Conservation (phyloP, 805 yeast species). For the Lipomyces japonicus region DNA sequence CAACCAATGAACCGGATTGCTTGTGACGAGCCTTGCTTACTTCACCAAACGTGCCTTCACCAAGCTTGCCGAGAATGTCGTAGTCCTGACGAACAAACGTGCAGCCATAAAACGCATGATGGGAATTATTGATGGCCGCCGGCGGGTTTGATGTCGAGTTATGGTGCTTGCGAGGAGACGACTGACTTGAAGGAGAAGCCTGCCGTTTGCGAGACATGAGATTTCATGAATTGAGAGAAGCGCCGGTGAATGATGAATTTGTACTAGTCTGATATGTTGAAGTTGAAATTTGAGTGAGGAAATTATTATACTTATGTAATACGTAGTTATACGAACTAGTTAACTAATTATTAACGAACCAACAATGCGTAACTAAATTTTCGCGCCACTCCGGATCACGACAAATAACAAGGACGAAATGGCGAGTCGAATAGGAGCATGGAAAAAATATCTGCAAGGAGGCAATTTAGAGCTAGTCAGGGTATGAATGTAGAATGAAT, state of each 20-base stretch:
- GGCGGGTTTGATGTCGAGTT: too few species aligned
- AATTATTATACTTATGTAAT: too few species aligned
- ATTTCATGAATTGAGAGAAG: not conserved
- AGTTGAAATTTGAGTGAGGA: too few species aligned
- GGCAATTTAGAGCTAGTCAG: conserved; percentile 23
- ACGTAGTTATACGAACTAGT: not conserved
- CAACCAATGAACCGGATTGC: conserved; percentile 61
- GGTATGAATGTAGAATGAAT: conserved; percentile 3
- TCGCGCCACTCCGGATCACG: not conserved
- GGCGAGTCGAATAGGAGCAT: not conserved
- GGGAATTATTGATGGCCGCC: not conserved
- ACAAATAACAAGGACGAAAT: not conserved
- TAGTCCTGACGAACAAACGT: conserved; percentile 37
- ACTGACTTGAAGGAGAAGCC: not conserved
- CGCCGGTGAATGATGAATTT: too few species aligned
- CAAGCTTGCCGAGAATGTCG: conserved; percentile 45
- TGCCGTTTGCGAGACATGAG: conserved; percentile 2
- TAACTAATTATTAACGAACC: not conserved
- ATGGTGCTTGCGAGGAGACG: not conserved
- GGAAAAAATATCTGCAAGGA: conserved; percentile 17
- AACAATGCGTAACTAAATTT: too few species aligned
- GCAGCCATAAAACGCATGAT: conserved; percentile 36
- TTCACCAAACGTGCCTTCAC: conserved; percentile 86
- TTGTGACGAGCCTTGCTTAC: conserved; percentile 70
- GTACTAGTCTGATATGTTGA: too few species aligned